Evolutionary conservation across 768 basidiomycete genomes (phyloP), one percentile per base, ranked within the genome.

Genomic region (Kondoa malvinella): DNA sequence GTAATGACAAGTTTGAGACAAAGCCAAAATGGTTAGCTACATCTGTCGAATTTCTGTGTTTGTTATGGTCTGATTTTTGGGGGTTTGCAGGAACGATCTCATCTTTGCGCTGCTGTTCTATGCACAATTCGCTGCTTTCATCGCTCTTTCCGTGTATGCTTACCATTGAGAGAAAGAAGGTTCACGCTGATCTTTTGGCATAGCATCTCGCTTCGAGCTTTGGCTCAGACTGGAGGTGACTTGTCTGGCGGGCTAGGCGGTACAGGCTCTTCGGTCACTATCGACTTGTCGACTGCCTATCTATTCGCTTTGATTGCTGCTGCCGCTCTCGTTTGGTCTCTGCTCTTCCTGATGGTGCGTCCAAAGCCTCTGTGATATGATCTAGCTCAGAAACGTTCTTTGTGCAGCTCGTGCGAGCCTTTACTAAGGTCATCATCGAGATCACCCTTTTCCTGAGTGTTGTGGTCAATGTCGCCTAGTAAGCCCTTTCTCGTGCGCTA

Each of bases 31-130:
- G n/a, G n/a, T n/a, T n/a, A n/a, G n/a, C n/a, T n/a, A n/a, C n/a
- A n/a, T n/a, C n/a, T n/a, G n/a, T n/a, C n/a, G n/a, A n/a, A n/a
- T n/a, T n/a, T n/a, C n/a, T n/a, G n/a, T n/a, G n/a, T n/a, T n/a
- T n/a, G n/a, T n/a, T n/a, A n/a, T n/a, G n/a, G n/a, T n/a, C n/a
- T n/a, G n/a, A n/a, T n/a, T n/a, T n/a, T n/a, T n/a, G n/a, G n/a
- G n/a, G n/a, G n/a, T n/a, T n/a, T n/a, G n/a, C n/a, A n/a, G n/a
- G 68, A 73, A 75, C 68, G 74, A 75, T 66, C 26, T 74, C 21
- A 56, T 65, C 57, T 71, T 67, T 29, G 69, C 68, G 4, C 50
- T 64, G 14, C 63, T 75, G n/a, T 75, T 75, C 71, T 50, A 68
- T 57, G 74, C 74, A 27, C 74, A 75, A 34, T 69, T 75, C 62